A percentile compares a stretch with the other conserved stretches of the same genome.
phyloP scores from a whole-genome alignment of 176 grass and related monocot genomes.

The Phoenix roebelenii region DNA sequence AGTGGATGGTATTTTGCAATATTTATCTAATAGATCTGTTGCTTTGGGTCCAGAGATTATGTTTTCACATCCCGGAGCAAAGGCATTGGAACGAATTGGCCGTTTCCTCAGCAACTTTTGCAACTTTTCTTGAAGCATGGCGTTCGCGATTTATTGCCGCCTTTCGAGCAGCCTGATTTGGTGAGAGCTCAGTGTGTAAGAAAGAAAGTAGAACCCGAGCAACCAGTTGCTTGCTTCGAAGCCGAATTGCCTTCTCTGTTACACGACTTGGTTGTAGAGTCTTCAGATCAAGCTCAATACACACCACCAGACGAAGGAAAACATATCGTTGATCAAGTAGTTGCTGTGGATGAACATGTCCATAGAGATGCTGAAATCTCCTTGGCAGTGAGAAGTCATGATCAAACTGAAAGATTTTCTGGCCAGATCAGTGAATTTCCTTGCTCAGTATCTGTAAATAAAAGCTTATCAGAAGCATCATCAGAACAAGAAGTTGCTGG shows the following conservation, averaged over 20 bases:
- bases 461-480: conserved; percentile 34
- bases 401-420: conserved; percentile 10
- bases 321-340: conserved; percentile 22
- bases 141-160: conserved; percentile 61
- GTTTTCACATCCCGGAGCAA: conserved; percentile 72
- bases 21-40: neutral
- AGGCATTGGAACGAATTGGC: conserved; percentile 61
- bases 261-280: conserved; percentile 18
- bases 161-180: conserved; percentile 72
- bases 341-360: conserved; percentile 15
- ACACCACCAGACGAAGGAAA: conserved; percentile 28
- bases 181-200: conserved; percentile 33
- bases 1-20: neutral
- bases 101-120: conserved; percentile 50
- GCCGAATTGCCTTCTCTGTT: neutral
- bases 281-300: neutral
- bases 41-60: conserved; percentile 51
- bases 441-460: conserved; percentile 26
- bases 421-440: neutral
- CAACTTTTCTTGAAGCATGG: conserved; percentile 69
- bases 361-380: neutral
- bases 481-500: conserved; percentile 17
- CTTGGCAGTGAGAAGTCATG: conserved; percentile 8
- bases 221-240: conserved; percentile 22
- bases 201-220: conserved; percentile 22